Conservation (phyloP, 352 stramenopile genomes). For the Globisporangium perplexum region DNA sequence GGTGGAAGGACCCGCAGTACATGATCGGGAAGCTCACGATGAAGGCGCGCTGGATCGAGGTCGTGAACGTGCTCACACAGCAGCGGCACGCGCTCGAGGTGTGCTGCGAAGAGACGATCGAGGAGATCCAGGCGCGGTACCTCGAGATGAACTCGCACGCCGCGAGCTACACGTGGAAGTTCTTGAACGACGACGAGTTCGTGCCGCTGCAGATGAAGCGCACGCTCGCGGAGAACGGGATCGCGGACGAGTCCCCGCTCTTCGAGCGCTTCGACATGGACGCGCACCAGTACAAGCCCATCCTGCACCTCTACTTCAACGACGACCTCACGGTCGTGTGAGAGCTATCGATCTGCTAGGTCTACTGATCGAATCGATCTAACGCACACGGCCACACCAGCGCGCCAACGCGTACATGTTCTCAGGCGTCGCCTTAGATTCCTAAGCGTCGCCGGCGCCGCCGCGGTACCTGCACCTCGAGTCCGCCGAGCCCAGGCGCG, state of each 20-base stretch:
- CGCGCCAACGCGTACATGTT: too few relatives aligned
- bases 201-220: slow-evolving; percentile 83
- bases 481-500: too few relatives aligned
- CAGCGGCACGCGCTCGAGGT: slow-evolving; percentile 80
- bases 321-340: slow-evolving; percentile 88
- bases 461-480: too few relatives aligned
- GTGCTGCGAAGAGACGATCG: slow-evolving; percentile 84
- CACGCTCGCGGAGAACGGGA: slow-evolving; percentile 86
- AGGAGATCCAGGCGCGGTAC: slow-evolving; percentile 87
- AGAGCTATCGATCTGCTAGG: neutral
- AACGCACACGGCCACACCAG: too few relatives aligned
- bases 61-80: slow-evolving; percentile 91
- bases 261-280: slow-evolving; percentile 87
- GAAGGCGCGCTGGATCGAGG: slow-evolving; percentile 66
- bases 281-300: slow-evolving; percentile 84
- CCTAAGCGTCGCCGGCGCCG: neutral
- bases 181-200: slow-evolving; percentile 81
- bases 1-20: slow-evolving; percentile 81
- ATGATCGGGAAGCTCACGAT: slow-evolving; percentile 69
- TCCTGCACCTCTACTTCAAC: slow-evolving; percentile 91
- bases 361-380: too few relatives aligned
- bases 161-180: slow-evolving; percentile 92
- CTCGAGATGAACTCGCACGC: slow-evolving; percentile 84
- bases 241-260: slow-evolving; percentile 71
- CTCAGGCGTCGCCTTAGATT: neutral